Conservation (phyloP, 1,284 basidiomycete genomes). For the Omphalotus olearius region DNA sequence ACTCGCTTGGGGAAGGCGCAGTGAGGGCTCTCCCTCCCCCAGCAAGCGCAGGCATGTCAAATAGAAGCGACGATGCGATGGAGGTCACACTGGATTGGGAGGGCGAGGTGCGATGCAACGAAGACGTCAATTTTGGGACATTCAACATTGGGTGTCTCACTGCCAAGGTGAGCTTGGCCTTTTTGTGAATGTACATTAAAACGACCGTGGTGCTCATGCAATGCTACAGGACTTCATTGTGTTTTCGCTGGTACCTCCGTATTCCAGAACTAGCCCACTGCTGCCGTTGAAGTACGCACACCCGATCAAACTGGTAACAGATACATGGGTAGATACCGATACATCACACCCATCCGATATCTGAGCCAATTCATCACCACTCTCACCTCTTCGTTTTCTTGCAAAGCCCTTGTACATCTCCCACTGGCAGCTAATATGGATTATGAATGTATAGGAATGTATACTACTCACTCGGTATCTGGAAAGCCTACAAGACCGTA, state of each 20-base stretch:
- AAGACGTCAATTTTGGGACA: constrained; percentile 27
- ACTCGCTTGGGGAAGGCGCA: constrained; percentile 28
- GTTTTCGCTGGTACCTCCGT: constrained; percentile 32
- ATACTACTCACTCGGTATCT: no score
- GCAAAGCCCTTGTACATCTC: no score
- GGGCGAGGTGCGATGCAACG: constrained; percentile 32
- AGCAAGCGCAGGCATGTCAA: neutral
- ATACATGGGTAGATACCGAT: constrained; percentile 34
- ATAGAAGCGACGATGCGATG: neutral
- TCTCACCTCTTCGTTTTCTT: no score
- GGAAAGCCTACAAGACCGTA: no score
- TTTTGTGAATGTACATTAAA: constrained; percentile 7
- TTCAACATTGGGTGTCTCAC: constrained; percentile 30
- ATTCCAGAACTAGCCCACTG: constrained; percentile 30
- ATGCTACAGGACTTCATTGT: constrained; percentile 35
- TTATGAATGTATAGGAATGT: no score
- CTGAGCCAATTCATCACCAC: no score
- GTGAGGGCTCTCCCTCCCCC: constrained; percentile 30
- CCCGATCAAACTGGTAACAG: constrained; percentile 41
- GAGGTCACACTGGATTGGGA: constrained; percentile 35
- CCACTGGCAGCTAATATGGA: no score
- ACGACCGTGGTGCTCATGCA: neutral
- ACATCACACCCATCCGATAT: constrained; percentile 27
- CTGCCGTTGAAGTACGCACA: constrained; percentile 35
- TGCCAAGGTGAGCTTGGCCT: constrained; percentile 29